A percentile compares a stretch with the other conserved stretches of the same genome.
Conservation (phyloP, 495 filamentous ascomycete genomes). For the Xylaria telfairii region DNA sequence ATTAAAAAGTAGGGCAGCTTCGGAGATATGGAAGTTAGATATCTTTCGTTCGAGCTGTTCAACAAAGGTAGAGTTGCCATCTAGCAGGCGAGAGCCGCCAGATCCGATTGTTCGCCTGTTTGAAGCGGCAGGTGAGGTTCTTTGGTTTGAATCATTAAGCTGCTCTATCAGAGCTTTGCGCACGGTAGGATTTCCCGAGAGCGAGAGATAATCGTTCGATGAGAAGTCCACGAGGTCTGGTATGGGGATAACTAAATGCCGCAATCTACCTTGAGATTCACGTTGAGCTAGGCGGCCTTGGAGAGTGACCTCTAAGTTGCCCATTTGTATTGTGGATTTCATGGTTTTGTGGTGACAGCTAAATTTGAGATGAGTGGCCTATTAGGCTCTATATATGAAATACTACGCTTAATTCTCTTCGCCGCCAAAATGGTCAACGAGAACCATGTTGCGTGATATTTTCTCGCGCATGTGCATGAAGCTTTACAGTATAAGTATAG, state of each 20-base stretch:
- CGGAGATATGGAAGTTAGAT: conserved; percentile 69
- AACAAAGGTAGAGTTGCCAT: conserved; percentile 72
- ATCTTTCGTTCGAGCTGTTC: conserved; percentile 69
- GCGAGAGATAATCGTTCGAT: conserved; percentile 68
- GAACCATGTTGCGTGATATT: neutral
- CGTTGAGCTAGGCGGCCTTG: conserved; percentile 38
- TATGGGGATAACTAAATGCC: conserved; percentile 49
- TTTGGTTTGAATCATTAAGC: neutral
- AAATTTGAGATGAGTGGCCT: conserved; percentile 4
- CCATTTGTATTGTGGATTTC: neutral
- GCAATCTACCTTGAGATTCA: conserved; percentile 40
- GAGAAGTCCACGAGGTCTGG: conserved; percentile 60
- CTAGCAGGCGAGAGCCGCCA: conserved; percentile 66
- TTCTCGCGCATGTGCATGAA: neutral
- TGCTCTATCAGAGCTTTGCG: conserved; percentile 12
- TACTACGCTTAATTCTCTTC: neutral
- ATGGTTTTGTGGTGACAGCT: neutral
- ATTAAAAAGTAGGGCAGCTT: conserved; percentile 72
- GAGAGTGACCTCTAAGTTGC: conserved; percentile 16
- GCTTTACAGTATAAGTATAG: too few species aligned
- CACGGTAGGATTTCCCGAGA: conserved; percentile 50
- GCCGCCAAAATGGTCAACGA: neutral
- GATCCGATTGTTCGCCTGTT: conserved; percentile 48
- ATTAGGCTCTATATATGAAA: neutral
- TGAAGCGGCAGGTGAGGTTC: neutral